Percentiles rank a stretch among this genome's conserved stretches.
Evolutionary conservation across 352 stramenopile genomes (phyloP).

Genomic region (Phytophthora sojae): DNA sequence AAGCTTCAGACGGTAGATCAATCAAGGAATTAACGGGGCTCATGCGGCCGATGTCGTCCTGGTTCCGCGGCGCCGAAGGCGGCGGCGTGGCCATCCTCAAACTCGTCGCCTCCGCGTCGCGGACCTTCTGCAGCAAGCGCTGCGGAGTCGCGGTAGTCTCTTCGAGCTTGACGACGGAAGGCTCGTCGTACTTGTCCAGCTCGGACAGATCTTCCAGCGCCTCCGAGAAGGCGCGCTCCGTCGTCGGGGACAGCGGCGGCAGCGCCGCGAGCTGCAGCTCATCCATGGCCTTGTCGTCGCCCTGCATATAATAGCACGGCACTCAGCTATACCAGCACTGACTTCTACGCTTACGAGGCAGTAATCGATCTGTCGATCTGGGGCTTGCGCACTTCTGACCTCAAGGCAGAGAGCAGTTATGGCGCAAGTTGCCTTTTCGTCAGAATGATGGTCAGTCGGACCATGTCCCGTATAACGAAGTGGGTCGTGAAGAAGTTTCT

Average conservation of each 20-base stretch:
- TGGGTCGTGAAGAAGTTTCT: background rate
- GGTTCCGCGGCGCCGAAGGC: background rate
- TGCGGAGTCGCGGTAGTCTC: background rate
- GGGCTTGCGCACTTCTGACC: no score
- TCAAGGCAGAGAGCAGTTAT: no score
- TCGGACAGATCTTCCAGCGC: slow-evolving; percentile 20
- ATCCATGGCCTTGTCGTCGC: background rate
- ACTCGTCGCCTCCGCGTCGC: slow-evolving; percentile 2
- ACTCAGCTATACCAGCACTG: background rate
- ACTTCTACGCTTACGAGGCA: background rate
- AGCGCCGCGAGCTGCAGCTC: slow-evolving; percentile 12
- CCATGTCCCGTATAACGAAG: no score
- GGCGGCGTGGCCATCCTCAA: slow-evolving; percentile 21
- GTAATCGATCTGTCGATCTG: background rate
- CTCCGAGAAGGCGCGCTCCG: slow-evolving; percentile 25
- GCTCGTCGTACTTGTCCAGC: slow-evolving; percentile 19
- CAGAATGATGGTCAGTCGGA: background rate
- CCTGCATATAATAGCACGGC: background rate
- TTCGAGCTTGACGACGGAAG: slow-evolving; percentile 15
- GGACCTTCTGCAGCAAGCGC: background rate
- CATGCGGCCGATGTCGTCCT: background rate
- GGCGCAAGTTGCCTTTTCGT: background rate
- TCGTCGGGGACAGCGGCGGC: slow-evolving; percentile 28
- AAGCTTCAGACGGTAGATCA: background rate
- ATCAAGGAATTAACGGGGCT: slow-evolving; percentile 15